phyloP scores from a whole-genome alignment of 305 asterid species.

The Coffea humblotiana region DNA sequence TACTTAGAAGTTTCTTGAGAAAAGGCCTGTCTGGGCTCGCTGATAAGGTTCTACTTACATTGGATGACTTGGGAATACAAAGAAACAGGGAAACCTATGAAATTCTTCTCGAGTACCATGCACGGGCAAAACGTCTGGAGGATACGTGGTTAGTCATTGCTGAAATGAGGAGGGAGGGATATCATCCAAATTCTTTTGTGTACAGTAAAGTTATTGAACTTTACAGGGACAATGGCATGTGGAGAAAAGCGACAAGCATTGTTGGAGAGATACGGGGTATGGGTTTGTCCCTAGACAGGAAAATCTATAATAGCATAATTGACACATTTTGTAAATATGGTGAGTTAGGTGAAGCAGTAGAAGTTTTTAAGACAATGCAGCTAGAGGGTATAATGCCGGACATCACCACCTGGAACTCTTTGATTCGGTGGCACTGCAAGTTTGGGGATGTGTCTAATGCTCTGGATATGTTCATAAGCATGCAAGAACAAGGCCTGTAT shows the following conservation, averaged over 20 bases:
- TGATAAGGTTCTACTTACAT: constrained; percentile 40
- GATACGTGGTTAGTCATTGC: constrained; percentile 75
- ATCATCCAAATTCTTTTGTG: constrained; percentile 60
- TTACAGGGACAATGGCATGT: constrained; percentile 91
- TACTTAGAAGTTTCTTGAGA: constrained; percentile 67
- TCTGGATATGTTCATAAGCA: constrained; percentile 53
- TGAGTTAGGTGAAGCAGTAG: constrained; percentile 71
- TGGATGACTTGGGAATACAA: constrained; percentile 46
- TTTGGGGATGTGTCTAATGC: constrained; percentile 62
- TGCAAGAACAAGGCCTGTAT: constrained; percentile 79
- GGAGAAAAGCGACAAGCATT: constrained; percentile 82
- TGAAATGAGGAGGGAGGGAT: constrained; percentile 72
- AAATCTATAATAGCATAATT: constrained; percentile 66
- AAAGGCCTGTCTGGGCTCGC: constrained; percentile 71
- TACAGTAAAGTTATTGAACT: constrained; percentile 78
- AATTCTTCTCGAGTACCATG: constrained; percentile 67
- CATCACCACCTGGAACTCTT: constrained; percentile 75
- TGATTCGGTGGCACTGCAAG: constrained; percentile 82
- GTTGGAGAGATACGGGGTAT: constrained; percentile 57
- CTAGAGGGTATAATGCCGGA: constrained; percentile 63
- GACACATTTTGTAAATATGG: constrained; percentile 84
- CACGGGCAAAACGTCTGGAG: constrained; percentile 60
- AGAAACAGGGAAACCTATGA: constrained; percentile 65
- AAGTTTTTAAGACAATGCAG: constrained; percentile 67
- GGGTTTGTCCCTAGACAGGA: constrained; percentile 64